Evolutionary conservation across 495 filamentous ascomycete species (phyloP), one percentile per base, ranked within the genome.

Genomic region (Mytilinidion resinicola): DNA sequence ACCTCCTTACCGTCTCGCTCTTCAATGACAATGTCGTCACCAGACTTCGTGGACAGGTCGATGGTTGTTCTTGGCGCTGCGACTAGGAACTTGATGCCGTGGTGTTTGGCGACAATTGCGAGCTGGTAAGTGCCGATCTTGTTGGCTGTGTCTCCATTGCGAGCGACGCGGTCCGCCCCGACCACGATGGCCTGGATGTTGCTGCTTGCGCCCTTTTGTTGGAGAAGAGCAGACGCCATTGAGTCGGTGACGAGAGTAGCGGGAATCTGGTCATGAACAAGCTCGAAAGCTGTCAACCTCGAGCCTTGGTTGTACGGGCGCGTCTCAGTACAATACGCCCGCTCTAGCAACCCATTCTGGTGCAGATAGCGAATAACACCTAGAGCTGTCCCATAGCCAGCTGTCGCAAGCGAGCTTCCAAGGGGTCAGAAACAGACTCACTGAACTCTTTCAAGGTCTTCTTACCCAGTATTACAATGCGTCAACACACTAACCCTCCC

Each of bases 261-360:
- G n/a, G 93, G 93, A 56, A 98, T 95, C 14, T 83, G 75, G 69
- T 98, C 93, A 69, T 92, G 89, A 30, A 96, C 85, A 44, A 98
- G 82, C 75, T 98, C 93, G 73, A 91, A 98, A 8, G 95, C 92
- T 11, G 93, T 98, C 44, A 98, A 76, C 20, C 95, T 84, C 44
- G 91, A 92, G 43, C 93, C 93, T 77, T 98, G 93, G 74, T 98
- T 98, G 73, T 98, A 98, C 0, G 93, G 93, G 21, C 93, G 82
- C 8, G 93, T 98, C 73, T 98, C 93, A 61, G 93, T 96, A 77
- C 91, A 98, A 77, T 87, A 97, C 46, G 88, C 91, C 60, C 87
- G 91, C 52, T 82, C 74, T 39, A 98, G 77, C 4, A 77, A 72
- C 12, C 77, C 75, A 43, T 76, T 78, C 4, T 81, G 69, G 64